Evolutionary conservation across 306 rosid species (phyloP).

Genomic region (Prunus mongolica): DNA sequence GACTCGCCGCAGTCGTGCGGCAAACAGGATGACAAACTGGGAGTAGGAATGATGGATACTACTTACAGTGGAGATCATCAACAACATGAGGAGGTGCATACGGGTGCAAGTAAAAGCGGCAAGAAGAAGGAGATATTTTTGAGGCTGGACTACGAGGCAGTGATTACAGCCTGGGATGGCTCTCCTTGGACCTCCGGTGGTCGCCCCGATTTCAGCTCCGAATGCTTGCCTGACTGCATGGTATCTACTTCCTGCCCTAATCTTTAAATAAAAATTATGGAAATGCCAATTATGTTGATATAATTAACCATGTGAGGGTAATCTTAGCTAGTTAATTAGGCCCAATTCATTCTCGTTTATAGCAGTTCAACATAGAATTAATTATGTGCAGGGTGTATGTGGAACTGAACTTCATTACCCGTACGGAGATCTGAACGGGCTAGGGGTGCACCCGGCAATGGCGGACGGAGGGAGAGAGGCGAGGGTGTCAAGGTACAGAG

Average conservation of each 20-base stretch:
- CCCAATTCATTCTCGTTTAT: no score
- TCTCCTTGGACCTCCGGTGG: slow-evolving; percentile 73
- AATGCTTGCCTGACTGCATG: slow-evolving; percentile 54
- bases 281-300: background rate
- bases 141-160: slow-evolving; percentile 75
- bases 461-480: slow-evolving; percentile 79
- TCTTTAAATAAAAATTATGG: background rate
- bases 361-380: no score
- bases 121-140: slow-evolving; percentile 47
- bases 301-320: no score
- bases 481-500: slow-evolving; percentile 83
- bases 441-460: slow-evolving; percentile 36
- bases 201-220: slow-evolving; percentile 54
- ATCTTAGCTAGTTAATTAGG: no score
- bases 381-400: slow-evolving; percentile 32
- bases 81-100: slow-evolving; percentile 15
- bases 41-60: background rate
- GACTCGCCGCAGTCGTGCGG: slow-evolving; percentile 36
- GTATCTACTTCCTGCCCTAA: slow-evolving; percentile 27
- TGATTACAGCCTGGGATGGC: slow-evolving; percentile 67
- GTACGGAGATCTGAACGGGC: slow-evolving; percentile 39
- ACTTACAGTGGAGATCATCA: background rate
- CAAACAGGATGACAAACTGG: slow-evolving; percentile 20
- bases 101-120: background rate
- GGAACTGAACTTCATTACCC: slow-evolving; percentile 27